These are phyloP conservation scores for Tothia fuscella DNA, from an alignment of 2,329 filamentous ascomycete species.

Conservation along the genomic window DNA sequence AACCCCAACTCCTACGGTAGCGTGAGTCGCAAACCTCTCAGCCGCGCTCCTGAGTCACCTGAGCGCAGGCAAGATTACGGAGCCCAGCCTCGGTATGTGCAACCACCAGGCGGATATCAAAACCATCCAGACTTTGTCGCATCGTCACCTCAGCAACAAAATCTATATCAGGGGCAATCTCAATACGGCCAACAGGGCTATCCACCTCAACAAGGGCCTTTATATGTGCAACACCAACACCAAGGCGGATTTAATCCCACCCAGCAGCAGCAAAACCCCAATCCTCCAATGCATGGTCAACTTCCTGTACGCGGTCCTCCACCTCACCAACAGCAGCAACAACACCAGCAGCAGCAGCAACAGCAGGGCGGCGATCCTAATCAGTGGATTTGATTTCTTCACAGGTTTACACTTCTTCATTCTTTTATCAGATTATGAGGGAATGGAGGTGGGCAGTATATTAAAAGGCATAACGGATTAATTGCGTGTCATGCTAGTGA, in stretches of 20 bases:
- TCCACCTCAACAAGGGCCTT: background rate
- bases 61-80: background rate
- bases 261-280: background rate
- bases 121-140: conserved; percentile 1
- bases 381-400: conserved; percentile 3
- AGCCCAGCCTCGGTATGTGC: background rate
- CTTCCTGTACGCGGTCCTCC: background rate
- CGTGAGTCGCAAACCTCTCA: conserved; percentile 4
- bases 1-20: no score
- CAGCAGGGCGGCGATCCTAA: background rate
- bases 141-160: background rate
- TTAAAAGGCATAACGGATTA: no score
- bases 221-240: background rate
- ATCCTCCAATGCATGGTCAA: background rate
- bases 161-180: background rate
- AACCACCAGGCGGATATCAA: no score
- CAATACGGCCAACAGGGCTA: background rate
- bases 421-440: no score
- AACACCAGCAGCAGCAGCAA: background rate
- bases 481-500: no score
- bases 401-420: no score
- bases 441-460: no score
- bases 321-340: background rate
- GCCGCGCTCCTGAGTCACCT: conserved; percentile 1
- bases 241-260: background rate